phyloP scores from a whole-genome alignment of 2,329 filamentous ascomycete genomes.

The Penicillium sp. region DNA sequence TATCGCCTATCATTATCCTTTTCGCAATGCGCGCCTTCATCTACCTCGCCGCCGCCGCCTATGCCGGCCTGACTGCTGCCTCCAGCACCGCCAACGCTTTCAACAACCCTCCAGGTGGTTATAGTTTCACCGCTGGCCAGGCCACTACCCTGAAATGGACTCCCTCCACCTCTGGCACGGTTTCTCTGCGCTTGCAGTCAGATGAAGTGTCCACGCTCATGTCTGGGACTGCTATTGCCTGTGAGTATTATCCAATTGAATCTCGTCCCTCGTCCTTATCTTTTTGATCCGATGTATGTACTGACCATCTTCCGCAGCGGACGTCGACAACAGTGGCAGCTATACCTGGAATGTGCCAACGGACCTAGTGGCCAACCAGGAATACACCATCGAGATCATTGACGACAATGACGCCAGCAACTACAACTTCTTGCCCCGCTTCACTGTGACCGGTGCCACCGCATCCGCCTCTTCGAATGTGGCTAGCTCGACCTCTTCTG shows the following conservation, averaged over 20 bases:
- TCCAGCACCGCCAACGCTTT: slow-evolving; percentile 48
- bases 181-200: slow-evolving; percentile 53
- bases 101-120: slow-evolving; percentile 45
- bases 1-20: too few relatives aligned
- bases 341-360: slow-evolving; percentile 49
- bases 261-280: neutral
- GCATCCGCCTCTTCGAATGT: slow-evolving; percentile 29
- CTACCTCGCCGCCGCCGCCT: slow-evolving; percentile 43
- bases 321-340: slow-evolving; percentile 49
- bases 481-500: slow-evolving; percentile 17
- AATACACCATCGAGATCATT: slow-evolving; percentile 56
- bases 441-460: slow-evolving; percentile 49
- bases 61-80: slow-evolving; percentile 46
- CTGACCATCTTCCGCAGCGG: slow-evolving; percentile 32
- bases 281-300: neutral
- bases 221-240: slow-evolving; percentile 42
- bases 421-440: slow-evolving; percentile 54
- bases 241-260: slow-evolving; percentile 34
- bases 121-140: slow-evolving; percentile 48
- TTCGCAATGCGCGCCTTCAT: slow-evolving; percentile 44
- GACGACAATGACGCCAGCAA: slow-evolving; percentile 43
- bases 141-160: slow-evolving; percentile 49
- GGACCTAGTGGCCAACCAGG: slow-evolving; percentile 41
- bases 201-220: slow-evolving; percentile 42
- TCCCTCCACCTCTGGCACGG: slow-evolving; percentile 50